These are phyloP conservation scores for Gracilariopsis chorda DNA, from an alignment of 23 red algal genomes.

Conservation along the genomic window DNA sequence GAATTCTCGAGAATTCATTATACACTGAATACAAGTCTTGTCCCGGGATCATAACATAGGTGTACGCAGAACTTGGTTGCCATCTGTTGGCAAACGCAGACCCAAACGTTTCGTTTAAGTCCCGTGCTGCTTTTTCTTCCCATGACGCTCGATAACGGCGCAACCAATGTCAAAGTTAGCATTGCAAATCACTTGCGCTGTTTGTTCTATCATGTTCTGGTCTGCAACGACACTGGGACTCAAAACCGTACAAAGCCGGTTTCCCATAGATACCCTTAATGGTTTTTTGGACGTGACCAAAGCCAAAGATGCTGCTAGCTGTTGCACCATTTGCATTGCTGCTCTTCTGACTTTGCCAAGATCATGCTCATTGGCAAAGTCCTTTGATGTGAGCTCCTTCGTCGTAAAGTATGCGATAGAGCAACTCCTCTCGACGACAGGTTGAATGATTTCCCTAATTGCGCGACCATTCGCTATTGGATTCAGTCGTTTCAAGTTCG, in stretches of 20 bases:
- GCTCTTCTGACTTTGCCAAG: slow-evolving; percentile 46
- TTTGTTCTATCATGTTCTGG: slow-evolving; percentile 81
- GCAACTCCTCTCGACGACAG: slow-evolving; percentile 89
- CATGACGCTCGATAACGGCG: slow-evolving; percentile 93
- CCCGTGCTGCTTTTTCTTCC: slow-evolving; percentile 64
- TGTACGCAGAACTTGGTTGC: slow-evolving; percentile 22
- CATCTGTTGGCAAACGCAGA: slow-evolving; percentile 42
- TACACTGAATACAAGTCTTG: slow-evolving; percentile 55
- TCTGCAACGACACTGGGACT: slow-evolving; percentile 59
- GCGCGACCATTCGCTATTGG: slow-evolving; percentile 89
- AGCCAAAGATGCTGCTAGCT: slow-evolving; percentile 86
- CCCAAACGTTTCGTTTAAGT: slow-evolving; percentile 73
- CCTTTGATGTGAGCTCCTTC: slow-evolving; percentile 89
- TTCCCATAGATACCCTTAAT: slow-evolving; percentile 79
- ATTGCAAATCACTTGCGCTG: slow-evolving; percentile 78
- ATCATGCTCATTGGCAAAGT: slow-evolving; percentile 78
- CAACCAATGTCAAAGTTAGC: slow-evolving; percentile 93
- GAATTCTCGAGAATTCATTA: slow-evolving; percentile 56
- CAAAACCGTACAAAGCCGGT: slow-evolving; percentile 72
- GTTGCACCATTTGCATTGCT: slow-evolving; percentile 87
- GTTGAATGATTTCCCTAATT: slow-evolving; percentile 95
- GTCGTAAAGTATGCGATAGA: slow-evolving; percentile 90
- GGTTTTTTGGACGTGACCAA: slow-evolving; percentile 98
- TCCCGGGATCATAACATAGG: slow-evolving; percentile 5
- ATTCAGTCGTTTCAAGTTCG: slow-evolving; percentile 77